Base-by-base conservation (phyloP, 192 early-diverging fungal species). In the Coemansia sp. region DNA sequence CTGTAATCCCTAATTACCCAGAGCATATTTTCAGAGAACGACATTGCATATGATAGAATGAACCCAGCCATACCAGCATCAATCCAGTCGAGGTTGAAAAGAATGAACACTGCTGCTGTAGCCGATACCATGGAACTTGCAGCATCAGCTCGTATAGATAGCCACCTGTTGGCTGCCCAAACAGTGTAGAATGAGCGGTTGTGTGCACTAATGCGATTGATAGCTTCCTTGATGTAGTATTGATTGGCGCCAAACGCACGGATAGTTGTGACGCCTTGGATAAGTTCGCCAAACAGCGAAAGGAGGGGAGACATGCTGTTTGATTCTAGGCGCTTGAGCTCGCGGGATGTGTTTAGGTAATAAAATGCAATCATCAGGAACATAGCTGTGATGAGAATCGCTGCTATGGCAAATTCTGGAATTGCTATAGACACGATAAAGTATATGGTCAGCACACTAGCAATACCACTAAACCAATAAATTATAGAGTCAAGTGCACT, bases 151-250 rank as follows among this genome's bases (percentile, higher is more conserved):
- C 95, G 88, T 58, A 89, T 82, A 59, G 87, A 89, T 33, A 97
- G 76, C 95, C 95, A 97, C 53, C 94, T 85, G 83, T 96, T 98
- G 25, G 90, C 85, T 1, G 86, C 85, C 93, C 93, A 94, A 77
- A 95, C 83, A 67, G 88, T 87, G 62, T 94, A 89, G 72, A 87
- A 93, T 9, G 94, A 88, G 12, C 94, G 84, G 74, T 95, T 94
- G 82, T 94, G 92, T 51, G 74, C 81, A 71, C 96, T 87, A 15
- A 87, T 75, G 45, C 87, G 85, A 31, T 51, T 60, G 66, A 87
- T 75, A 10, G 89, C 88, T 39, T 86, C 86, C 61, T 77, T 81
- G 25, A 93, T 79, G 29, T 35, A 35, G 34, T 35, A 35, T 7
- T 35, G 34, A 4, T 35, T 35, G 34, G 34, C 34, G 34, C 34